Conservation (phyloP, 768 basidiomycete genomes). For the Suillus occidentalis region DNA sequence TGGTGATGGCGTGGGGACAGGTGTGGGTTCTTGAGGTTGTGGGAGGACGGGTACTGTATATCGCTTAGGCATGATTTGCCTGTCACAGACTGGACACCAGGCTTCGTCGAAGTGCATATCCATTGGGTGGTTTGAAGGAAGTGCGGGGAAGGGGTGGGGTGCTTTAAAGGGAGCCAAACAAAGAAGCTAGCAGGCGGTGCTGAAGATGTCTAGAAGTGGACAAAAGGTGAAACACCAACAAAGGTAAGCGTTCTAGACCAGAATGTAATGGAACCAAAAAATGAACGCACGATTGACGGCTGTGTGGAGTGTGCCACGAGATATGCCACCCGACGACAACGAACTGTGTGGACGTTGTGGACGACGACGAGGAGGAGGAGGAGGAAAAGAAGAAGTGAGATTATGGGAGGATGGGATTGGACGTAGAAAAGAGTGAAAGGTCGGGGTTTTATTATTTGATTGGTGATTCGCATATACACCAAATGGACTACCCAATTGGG, state of each 20-base stretch:
- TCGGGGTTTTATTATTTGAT: slow-evolving; percentile 39
- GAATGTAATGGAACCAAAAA: slow-evolving; percentile 14
- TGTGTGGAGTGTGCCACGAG: background rate
- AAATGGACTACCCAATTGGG: slow-evolving; percentile 16
- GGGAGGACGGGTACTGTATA: slow-evolving; percentile 46
- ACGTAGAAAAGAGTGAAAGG: slow-evolving; percentile 24
- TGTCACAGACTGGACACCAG: slow-evolving; percentile 81
- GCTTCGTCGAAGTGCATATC: slow-evolving; percentile 57
- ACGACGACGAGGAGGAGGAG: background rate
- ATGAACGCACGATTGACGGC: slow-evolving; percentile 13
- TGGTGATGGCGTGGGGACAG: slow-evolving; percentile 39
- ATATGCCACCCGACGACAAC: background rate
- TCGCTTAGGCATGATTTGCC: slow-evolving; percentile 80
- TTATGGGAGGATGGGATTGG: slow-evolving; percentile 25
- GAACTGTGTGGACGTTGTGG: background rate
- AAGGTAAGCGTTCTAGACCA: slow-evolving; percentile 5
- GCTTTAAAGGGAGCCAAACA: slow-evolving; percentile 4
- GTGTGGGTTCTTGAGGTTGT: slow-evolving; percentile 19
- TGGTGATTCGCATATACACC: slow-evolving; percentile 33
- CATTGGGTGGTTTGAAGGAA: slow-evolving; percentile 16
- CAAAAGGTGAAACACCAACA: slow-evolving; percentile 22
- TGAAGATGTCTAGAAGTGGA: slow-evolving; percentile 2
- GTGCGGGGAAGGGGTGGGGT: slow-evolving; percentile 15
- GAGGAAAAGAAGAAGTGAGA: slow-evolving; percentile 26
- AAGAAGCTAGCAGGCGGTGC: slow-evolving; percentile 8